A percentile compares a stretch with the other conserved stretches of the same genome.
Conservation (phyloP, 371 early-diverging fungal genomes). For the Encephalitozoon romaleae region DNA sequence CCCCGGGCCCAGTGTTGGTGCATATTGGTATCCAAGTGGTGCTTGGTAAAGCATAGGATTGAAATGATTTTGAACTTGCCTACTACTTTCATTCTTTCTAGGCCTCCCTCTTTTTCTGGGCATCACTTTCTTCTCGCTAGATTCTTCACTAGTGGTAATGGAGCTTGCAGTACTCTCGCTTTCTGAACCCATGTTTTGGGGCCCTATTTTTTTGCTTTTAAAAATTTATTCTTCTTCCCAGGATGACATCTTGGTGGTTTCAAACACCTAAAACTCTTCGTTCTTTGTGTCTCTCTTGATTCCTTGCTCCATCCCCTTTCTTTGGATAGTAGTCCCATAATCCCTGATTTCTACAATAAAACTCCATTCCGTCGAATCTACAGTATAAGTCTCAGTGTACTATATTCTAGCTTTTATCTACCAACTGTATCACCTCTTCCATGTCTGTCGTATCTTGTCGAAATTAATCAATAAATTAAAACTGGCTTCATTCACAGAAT, state of each 20-base stretch:
- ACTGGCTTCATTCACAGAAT: not conserved
- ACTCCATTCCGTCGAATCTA: not conserved
- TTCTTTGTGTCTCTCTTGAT: not conserved
- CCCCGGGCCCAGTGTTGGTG: constrained; percentile 6
- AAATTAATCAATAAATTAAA: not conserved
- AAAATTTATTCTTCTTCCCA: not conserved
- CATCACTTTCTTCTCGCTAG: constrained; percentile 21
- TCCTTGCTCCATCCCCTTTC: not conserved
- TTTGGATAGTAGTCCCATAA: not conserved
- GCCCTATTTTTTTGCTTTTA: constrained; percentile 5
- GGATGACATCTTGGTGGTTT: not conserved
- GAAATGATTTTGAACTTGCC: not conserved
- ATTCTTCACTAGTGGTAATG: not conserved
- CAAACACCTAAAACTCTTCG: not conserved
- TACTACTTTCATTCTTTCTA: constrained; percentile 4
- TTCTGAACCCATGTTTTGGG: constrained; percentile 20
- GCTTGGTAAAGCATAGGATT: constrained; percentile 39
- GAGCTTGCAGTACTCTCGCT: constrained; percentile 17
- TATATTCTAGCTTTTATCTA: not conserved
- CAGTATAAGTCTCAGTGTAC: no score
- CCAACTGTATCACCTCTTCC: not conserved
- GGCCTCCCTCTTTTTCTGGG: constrained; percentile 31
- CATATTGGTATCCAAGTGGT: constrained; percentile 51
- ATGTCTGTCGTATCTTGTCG: not conserved
- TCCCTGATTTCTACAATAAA: not conserved